Evolutionary conservation across 805 yeast genomes (phyloP).

Genomic region (Suhomyces xylopsoci): DNA sequence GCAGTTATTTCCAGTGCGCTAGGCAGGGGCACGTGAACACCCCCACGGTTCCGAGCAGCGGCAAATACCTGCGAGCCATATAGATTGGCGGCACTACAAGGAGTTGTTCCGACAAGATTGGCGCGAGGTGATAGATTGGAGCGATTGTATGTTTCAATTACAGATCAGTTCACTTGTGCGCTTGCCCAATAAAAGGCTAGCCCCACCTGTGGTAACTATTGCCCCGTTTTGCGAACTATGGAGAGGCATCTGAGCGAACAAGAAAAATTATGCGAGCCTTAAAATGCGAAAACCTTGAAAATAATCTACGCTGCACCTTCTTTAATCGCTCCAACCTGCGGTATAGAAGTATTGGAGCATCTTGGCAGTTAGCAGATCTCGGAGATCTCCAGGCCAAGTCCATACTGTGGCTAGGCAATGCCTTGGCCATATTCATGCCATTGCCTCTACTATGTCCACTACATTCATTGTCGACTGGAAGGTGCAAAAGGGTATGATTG

Average conservation of each 20-base stretch:
- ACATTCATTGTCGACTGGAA: not conserved
- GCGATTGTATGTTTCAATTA: not conserved
- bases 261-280: not conserved
- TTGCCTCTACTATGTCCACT: not conserved
- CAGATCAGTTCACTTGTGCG: not conserved
- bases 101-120: not conserved
- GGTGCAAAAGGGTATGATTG: not conserved
- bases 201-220: not conserved
- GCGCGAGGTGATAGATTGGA: not conserved
- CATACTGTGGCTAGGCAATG: not conserved
- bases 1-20: not conserved
- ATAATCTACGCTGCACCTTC: not conserved
- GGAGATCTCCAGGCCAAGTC: not conserved
- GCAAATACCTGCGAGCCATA: not conserved
- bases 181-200: not conserved
- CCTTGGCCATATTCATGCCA: not conserved
- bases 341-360: not conserved
- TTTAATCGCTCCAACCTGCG: not conserved
- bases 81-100: not conserved
- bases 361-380: not conserved
- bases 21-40: not conserved
- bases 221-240: not conserved
- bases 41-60: not conserved
- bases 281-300: not conserved
- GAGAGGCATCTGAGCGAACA: not conserved